phyloP scores from a whole-genome alignment of 768 basidiomycete genomes.

The Suillus fuscotomentosus region DNA sequence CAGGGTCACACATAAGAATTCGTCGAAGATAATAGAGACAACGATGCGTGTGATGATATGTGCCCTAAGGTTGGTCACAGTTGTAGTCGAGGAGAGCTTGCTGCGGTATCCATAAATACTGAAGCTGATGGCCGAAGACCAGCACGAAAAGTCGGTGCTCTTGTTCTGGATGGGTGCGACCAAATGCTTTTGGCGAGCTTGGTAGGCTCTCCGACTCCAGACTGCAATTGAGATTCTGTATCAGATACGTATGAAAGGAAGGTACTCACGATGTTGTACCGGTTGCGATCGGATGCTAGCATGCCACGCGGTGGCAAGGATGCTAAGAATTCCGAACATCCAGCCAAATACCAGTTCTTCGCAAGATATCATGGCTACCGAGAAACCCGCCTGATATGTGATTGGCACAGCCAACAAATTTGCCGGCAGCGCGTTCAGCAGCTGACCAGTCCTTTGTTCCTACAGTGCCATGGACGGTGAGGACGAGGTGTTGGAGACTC shows the following conservation, averaged over 20 bases:
- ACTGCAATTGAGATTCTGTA: not conserved
- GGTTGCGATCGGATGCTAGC: not conserved
- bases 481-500: conserved; percentile 32
- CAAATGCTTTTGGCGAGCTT: not conserved
- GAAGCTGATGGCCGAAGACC: not conserved
- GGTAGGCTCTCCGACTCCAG: not conserved
- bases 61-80: not conserved
- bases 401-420: too few relatives aligned
- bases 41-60: conserved; percentile 29
- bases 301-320: not conserved
- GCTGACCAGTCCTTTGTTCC: conserved; percentile 12
- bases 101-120: not conserved
- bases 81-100: not conserved
- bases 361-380: not conserved
- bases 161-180: not conserved
- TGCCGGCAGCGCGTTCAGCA: conserved; percentile 19
- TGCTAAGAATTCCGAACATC: not conserved
- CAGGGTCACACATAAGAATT: conserved; percentile 29
- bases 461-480: conserved; percentile 25
- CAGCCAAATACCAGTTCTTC: not conserved
- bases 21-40: conserved; percentile 40
- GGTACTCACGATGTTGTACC: not conserved
- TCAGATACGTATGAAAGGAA: not conserved
- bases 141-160: not conserved
- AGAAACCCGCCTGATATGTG: too few relatives aligned